Conservation (phyloP, 176 grass and related monocot genomes). For the Areca catechu region DNA sequence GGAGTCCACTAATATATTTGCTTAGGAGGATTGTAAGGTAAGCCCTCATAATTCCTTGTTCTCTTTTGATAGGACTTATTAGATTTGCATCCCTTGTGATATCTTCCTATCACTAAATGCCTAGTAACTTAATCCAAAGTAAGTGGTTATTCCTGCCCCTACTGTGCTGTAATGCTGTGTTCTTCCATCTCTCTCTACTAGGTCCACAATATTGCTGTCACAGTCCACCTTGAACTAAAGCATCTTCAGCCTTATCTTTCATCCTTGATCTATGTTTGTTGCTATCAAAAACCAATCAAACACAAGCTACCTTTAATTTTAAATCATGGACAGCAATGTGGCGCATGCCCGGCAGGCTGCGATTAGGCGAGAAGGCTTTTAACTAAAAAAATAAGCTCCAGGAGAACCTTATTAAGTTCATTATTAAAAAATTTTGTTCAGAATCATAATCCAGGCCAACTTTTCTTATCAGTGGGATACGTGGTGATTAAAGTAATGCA, state of each 20-base stretch:
- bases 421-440: not conserved
- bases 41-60: too few relatives aligned
- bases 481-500: too few relatives aligned
- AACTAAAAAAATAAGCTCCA: slow-evolving; percentile 8
- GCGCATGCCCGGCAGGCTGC: not conserved
- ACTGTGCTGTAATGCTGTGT: slow-evolving; percentile 36
- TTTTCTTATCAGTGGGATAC: too few relatives aligned
- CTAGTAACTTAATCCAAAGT: slow-evolving; percentile 40
- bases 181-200: slow-evolving; percentile 41
- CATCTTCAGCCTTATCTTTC: slow-evolving; percentile 62
- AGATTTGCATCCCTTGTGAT: slow-evolving; percentile 9
- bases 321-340: slow-evolving; percentile 18
- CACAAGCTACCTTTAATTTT: slow-evolving; percentile 1
- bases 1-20: slow-evolving; percentile 23
- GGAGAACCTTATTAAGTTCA: slow-evolving; percentile 55
- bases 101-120: slow-evolving; percentile 26
- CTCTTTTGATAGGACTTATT: not conserved
- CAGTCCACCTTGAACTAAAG: slow-evolving; percentile 41
- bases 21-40: slow-evolving; percentile 7
- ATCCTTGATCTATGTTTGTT: slow-evolving; percentile 39
- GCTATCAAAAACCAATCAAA: slow-evolving; percentile 34
- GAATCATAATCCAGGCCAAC: too few relatives aligned
- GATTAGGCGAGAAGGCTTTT: slow-evolving; percentile 10
- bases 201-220: slow-evolving; percentile 45
- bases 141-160: slow-evolving; percentile 29